Evolutionary conservation across 306 rosid species (phyloP), one percentile per base, ranked within the genome.

Genomic region (Amphicarpaea edgeworthii): DNA sequence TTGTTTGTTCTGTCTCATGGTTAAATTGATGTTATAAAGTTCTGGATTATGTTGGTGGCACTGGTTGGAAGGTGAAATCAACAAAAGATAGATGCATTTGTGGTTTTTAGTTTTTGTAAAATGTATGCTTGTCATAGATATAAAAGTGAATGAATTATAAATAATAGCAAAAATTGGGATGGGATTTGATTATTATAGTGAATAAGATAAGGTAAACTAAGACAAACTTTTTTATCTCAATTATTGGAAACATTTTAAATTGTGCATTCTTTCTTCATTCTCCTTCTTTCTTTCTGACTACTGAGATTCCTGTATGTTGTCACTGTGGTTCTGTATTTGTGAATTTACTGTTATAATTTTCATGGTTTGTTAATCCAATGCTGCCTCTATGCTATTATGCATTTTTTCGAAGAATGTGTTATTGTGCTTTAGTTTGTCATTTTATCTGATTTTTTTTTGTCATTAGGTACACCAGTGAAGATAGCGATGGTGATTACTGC

Each of bases 391-490:
- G 64, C 40, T 24, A 73, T 77, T 46, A 9, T 30, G 47, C 5
- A 17, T 17, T 43, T 68, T 46, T 12, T 41, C 34, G 43, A 60
- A 69, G 60, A 58, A 24, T 34, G 21, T 49, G 63, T 37, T 69
- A 20, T 40, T 41, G 2, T 53, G 37, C 68, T 20, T 65, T 70
- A 50, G 17, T 26, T 75, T 59, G 72, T 70, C 50, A 76, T 62
- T 4, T 12, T 66, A 20, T 69, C 70, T 77, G 24, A 20, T 62
- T 76, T 81, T 73, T 50, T 73, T 21, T 11, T 80, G 60, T 50
- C 67, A 73, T 50, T 85, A 89, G 97, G 89, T 87, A 57, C 77
- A 64, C 21, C 20, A 61, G 85, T 54, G 91, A 88, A 81, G 97
- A 90, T 68, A 85, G 87, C 68, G 96, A 91, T 23, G 47, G 53